These are phyloP conservation scores for Spathaspora boniae DNA, from an alignment of 805 yeast species.

Conservation along the genomic window DNA sequence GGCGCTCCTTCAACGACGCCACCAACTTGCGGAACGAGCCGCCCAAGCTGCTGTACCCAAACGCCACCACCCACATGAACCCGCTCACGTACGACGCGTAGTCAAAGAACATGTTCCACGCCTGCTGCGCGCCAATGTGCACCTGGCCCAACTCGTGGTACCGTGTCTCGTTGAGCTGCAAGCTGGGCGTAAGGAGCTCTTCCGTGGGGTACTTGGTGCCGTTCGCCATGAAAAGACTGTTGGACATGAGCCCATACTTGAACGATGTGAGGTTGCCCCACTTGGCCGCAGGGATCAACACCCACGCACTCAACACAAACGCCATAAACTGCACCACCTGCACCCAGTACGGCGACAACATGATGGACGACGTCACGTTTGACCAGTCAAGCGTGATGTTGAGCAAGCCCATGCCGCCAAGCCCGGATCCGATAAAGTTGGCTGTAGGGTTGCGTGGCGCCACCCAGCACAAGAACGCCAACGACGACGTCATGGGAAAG, in stretches of 20 bases:
- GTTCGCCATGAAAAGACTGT: slow-evolving; percentile 27
- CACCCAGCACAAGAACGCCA: slow-evolving; percentile 44
- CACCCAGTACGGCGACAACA: slow-evolving; percentile 48
- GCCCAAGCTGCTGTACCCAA: slow-evolving; percentile 22
- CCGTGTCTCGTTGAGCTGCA: slow-evolving; percentile 39
- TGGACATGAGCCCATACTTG: slow-evolving; percentile 44
- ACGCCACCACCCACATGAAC: slow-evolving; percentile 35
- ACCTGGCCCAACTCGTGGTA: slow-evolving; percentile 40
- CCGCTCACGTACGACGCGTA: slow-evolving; percentile 47
- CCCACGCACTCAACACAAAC: slow-evolving; percentile 43
- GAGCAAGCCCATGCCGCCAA: slow-evolving; percentile 46
- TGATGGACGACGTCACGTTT: slow-evolving; percentile 43
- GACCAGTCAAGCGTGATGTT: slow-evolving; percentile 48
- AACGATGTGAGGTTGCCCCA: slow-evolving; percentile 31
- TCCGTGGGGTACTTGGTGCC: slow-evolving; percentile 39
- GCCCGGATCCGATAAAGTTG: slow-evolving; percentile 44
- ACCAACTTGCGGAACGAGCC: slow-evolving; percentile 13
- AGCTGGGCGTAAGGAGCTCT: slow-evolving; percentile 33
- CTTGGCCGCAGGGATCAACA: slow-evolving; percentile 41
- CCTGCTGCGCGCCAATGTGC: slow-evolving; percentile 42
- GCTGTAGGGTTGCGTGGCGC: slow-evolving; percentile 36
- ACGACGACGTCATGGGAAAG: slow-evolving; percentile 44
- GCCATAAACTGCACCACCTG: slow-evolving; percentile 42
- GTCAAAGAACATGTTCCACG: slow-evolving; percentile 47
- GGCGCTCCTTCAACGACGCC: slow-evolving; percentile 1